Base-by-base conservation (phyloP, 2,329 filamentous ascomycete species). In the Ascochyta clinopodiicola region DNA sequence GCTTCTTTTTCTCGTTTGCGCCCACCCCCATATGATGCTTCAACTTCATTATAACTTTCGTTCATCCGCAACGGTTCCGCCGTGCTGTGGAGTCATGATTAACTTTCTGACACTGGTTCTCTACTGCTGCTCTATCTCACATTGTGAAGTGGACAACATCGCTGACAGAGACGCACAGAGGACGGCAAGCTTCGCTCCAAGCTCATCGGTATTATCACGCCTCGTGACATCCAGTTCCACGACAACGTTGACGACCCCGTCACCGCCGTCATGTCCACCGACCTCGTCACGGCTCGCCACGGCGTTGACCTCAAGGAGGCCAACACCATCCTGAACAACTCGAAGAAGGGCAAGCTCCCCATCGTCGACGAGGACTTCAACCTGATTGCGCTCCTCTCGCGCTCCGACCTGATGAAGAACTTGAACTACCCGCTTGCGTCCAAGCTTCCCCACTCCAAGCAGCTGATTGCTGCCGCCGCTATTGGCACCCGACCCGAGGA, bases 331-430 rank as follows among this genome's bases (percentile, higher is more conserved):
- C 87, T 99, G 47, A 90, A 91, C 75, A 88, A 90, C 80, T 98
- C 94, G 59, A 97, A 96, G 86, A 99, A 99, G 85, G 95, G 95
- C 80, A 97, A 97, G 83, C 87, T 97, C 56, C 93, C 93, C 59
- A 96, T 96, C 59, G 88, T 96, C 44, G 93, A 97, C 78, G 82
- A 86, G 72, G 80, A 88, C 46, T 88, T 88, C 74, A 96, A 96
- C 81, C 85, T 96, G 44, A 87, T 77, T 48, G 71, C 75, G 10
- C 67, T 78, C 25, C 61, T 78, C 37, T 77, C 75, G 27, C 75
- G 76, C 69, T 96, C 93, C 69, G 95, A 99, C 80, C 81, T 99
- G 80, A 97, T 93, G 83, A 99, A 99, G 86, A 99, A 99, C 82
- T 86, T 96, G 60, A 88, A 98, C 81, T 99, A 96, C 80, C 95